Percentiles rank a stretch among this genome's conserved stretches.
Conservation (phyloP, 139 green algal species). For the Chlorella sp. region DNA sequence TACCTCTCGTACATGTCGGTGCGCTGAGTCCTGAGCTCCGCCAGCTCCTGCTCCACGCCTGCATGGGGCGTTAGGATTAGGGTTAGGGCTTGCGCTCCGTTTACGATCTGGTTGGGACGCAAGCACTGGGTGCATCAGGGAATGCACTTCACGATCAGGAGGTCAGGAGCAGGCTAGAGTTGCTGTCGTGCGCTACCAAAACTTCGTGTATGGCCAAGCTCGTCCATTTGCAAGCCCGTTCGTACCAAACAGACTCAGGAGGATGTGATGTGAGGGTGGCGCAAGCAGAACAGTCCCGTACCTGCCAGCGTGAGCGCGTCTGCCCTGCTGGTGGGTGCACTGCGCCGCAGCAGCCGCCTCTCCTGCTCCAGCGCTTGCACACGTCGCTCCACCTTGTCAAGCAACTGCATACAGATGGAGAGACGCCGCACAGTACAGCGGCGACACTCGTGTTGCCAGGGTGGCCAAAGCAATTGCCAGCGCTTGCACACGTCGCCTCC, state of each 20-base stretch:
- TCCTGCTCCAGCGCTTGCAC: constrained; percentile 76
- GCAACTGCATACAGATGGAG: constrained; percentile 20
- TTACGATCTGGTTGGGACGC: neutral
- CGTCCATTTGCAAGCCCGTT: neutral
- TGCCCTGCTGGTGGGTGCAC: neutral
- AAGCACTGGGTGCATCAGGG: neutral
- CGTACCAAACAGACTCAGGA: neutral
- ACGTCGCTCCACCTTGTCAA: constrained; percentile 77
- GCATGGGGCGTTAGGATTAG: constrained; percentile 43
- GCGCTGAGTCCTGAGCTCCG: constrained; percentile 55
- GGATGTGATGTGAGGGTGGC: neutral
- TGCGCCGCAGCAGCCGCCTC: constrained; percentile 47
- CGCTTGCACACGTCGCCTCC: no score
- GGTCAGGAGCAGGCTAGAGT: neutral
- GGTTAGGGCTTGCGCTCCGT: no score
- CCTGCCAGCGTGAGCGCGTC: constrained; percentile 8
- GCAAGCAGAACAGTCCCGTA: neutral
- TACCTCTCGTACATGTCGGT: constrained; percentile 44
- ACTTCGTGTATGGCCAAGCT: neutral
- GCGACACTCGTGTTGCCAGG: neutral
- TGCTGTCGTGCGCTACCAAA: neutral
- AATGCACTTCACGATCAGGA: neutral
- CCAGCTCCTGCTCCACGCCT: constrained; percentile 72
- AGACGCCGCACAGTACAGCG: neutral
- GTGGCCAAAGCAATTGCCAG: no score